A percentile compares a stretch with the other conserved stretches of the same genome.
These are phyloP conservation scores for Backusella australiensis DNA, from an alignment of 192 early-diverging fungal species.

Conservation along the genomic window DNA sequence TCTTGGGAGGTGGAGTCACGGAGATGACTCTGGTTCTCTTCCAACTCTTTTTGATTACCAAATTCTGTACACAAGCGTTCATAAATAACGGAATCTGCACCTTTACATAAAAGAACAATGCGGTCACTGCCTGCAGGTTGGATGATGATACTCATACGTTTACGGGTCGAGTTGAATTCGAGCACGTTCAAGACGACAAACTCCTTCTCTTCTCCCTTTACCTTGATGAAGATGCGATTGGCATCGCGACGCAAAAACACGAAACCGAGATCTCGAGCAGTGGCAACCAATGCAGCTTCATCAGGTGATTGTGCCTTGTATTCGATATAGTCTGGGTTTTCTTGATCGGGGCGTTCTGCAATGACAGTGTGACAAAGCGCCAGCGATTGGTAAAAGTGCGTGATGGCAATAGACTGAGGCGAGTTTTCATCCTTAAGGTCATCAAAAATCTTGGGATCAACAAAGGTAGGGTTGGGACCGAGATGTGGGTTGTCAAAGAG, in stretches of 20 bases:
- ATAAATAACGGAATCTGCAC: constrained; percentile 93
- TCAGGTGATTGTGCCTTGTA: constrained; percentile 96
- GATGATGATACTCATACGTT: constrained; percentile 94
- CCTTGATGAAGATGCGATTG: constrained; percentile 61
- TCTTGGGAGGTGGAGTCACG: constrained; percentile 68
- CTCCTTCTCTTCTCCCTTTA: constrained; percentile 67
- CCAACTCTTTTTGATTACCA: constrained; percentile 38
- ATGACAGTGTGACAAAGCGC: constrained; percentile 91
- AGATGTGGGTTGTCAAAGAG: constrained; percentile 62
- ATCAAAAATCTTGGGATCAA: constrained; percentile 61
- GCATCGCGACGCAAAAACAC: constrained; percentile 73
- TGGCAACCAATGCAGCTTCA: constrained; percentile 88
- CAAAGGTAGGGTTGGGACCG: constrained; percentile 68
- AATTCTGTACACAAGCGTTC: constrained; percentile 57
- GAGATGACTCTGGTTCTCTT: constrained; percentile 61
- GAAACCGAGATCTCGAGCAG: constrained; percentile 84
- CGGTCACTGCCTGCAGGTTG: constrained; percentile 60
- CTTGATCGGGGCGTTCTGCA: constrained; percentile 44
- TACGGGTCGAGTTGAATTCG: constrained; percentile 94
- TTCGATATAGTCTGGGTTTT: constrained; percentile 54
- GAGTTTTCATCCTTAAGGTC: constrained; percentile 51
- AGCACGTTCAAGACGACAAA: constrained; percentile 71
- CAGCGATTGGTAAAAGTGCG: constrained; percentile 80
- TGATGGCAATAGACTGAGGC: constrained; percentile 58
- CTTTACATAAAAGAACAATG: constrained; percentile 87